Base-by-base conservation (phyloP, 225 moss, liverwort and hornwort species). In the Pseudoscleropodium purum region DNA sequence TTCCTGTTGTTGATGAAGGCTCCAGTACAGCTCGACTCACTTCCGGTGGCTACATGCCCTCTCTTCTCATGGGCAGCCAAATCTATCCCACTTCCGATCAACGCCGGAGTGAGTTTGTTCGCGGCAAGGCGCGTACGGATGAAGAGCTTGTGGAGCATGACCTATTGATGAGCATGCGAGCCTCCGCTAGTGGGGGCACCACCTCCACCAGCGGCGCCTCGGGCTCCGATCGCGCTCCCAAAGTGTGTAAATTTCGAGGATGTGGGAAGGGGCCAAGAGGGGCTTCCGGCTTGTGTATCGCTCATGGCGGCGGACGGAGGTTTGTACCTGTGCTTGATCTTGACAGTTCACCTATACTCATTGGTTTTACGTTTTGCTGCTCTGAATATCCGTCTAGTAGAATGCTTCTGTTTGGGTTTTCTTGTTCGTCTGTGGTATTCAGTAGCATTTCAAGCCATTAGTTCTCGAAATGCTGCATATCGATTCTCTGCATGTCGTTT, bases 191-290 rank as follows among this genome's bases (percentile, higher is more conserved):
- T 87, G 96, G 97, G 41, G 97, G 97, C 75, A 95, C 97, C 12
- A 96, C 97, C 16, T 99, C 97, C n/a, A 97, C 95, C 41, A 99
- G 97, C 60, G 97, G 97, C 68, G 96, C 96, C 13, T 97, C 97
- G 14, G 91, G 94, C 74, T 96, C 96, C 7, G 99, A 99, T 84
- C 95, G 97, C 14, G 93, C 95, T 26, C 95, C 93, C 52, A 99
- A 99, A 87, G 96, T 97, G 24, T 99, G 99, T 95, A 99, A 97
- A 90, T 99, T 97, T 87, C 92, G 97, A 73, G 99, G 99, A 24
- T 99, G 99, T 85, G 96, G 97, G 66, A 99, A 99, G 75, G 99
- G 99, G 31, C 96, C 99, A 4, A 87, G 99, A 51, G 99, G 99
- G 54, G 99, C 99, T 30, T 99, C 99, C 11, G 99, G 99, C 37